These are phyloP conservation scores for Lipomyces chichibuensis DNA, from an alignment of 805 yeast genomes.

Conservation along the genomic window DNA sequence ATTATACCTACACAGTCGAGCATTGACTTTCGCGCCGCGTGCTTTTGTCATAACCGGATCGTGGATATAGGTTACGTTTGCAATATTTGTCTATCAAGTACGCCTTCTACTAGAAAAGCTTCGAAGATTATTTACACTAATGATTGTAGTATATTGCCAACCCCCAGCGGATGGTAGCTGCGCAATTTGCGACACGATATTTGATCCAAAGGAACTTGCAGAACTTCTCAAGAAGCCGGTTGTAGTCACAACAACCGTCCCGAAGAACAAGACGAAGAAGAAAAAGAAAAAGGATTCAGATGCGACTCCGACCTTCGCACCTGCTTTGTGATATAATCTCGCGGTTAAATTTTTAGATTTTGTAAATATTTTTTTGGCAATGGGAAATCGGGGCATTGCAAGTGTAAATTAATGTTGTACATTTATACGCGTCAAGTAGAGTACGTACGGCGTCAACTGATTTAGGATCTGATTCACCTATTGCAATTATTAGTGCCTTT, in stretches of 20 bases:
- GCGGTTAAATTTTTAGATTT: neutral
- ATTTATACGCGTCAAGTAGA: neutral
- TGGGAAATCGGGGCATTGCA: neutral
- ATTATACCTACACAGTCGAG: slow-evolving; percentile 80
- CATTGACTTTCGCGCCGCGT: slow-evolving; percentile 92
- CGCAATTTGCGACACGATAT: slow-evolving; percentile 83
- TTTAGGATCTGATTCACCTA: neutral
- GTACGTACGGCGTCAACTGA: neutral
- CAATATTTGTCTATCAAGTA: slow-evolving; percentile 84
- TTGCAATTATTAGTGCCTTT: neutral
- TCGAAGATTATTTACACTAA: neutral
- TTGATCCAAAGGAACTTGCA: slow-evolving; percentile 64
- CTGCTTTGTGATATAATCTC: neutral
- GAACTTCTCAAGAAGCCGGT: slow-evolving; percentile 64
- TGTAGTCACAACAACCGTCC: slow-evolving; percentile 49
- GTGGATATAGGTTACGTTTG: slow-evolving; percentile 95
- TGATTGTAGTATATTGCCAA: slow-evolving; percentile 52
- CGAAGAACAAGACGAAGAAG: slow-evolving; percentile 45
- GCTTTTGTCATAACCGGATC: slow-evolving; percentile 85
- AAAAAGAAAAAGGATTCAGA: slow-evolving; percentile 24
- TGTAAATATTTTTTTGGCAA: neutral
- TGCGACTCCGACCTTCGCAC: neutral
- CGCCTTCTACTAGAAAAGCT: slow-evolving; percentile 36
- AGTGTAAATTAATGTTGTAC: neutral
- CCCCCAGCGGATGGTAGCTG: slow-evolving; percentile 67